These are phyloP conservation scores for Boletus bicolor DNA, from an alignment of 768 basidiomycete genomes.

Conservation along the genomic window DNA sequence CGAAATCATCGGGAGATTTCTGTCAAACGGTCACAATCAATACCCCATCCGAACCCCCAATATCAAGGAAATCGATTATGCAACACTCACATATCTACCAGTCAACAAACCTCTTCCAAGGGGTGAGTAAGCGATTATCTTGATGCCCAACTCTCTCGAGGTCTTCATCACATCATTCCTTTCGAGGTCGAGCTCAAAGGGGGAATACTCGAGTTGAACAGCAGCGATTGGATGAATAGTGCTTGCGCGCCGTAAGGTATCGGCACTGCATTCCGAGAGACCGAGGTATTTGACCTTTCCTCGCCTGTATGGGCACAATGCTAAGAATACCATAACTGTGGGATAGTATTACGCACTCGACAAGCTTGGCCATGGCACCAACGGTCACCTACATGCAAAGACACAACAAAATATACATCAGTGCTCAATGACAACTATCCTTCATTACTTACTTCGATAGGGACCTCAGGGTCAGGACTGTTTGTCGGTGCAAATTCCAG, in stretches of 20 bases:
- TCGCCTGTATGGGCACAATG: conserved; percentile 22
- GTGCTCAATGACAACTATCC: not conserved
- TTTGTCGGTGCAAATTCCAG: not conserved
- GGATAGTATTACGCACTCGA: conserved; percentile 36
- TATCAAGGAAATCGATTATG: not conserved
- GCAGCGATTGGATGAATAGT: conserved; percentile 49
- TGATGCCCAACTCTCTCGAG: conserved; percentile 47
- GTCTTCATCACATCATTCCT: conserved; percentile 41
- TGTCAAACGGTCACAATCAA: conserved; percentile 1
- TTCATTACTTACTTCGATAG: conserved; percentile 41
- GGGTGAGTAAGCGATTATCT: conserved; percentile 50
- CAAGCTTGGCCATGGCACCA: conserved; percentile 50
- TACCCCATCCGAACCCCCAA: too few species aligned
- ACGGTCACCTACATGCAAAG: conserved; percentile 28
- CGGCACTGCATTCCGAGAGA: conserved; percentile 48
- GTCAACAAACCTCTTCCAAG: conserved; percentile 52
- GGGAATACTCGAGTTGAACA: conserved; percentile 50
- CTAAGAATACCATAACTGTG: not conserved
- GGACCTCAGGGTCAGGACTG: conserved; percentile 40
- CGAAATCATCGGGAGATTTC: conserved; percentile 20
- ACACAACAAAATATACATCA: not conserved
- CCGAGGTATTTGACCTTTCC: conserved; percentile 49
- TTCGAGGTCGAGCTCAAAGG: conserved; percentile 48
- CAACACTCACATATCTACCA: conserved; percentile 30
- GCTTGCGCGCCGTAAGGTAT: conserved; percentile 48